Conservation (phyloP, 768 basidiomycete species). For the Mycena galericulata region DNA sequence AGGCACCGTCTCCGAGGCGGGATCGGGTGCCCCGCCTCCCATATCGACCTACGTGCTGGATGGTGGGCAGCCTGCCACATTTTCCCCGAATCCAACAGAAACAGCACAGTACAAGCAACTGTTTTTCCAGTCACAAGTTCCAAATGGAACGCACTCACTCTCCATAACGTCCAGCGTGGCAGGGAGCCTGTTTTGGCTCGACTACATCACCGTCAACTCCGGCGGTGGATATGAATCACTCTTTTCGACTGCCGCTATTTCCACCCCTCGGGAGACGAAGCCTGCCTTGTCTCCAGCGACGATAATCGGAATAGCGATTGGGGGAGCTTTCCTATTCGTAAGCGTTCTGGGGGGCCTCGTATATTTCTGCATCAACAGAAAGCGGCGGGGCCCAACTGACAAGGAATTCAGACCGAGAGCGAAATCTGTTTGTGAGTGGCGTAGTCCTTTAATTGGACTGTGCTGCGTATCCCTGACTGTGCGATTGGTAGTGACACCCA, state of each 20-base stretch:
- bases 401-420: background rate
- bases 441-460: no score
- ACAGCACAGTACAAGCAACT: background rate
- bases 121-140: background rate
- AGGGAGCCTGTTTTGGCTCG: background rate
- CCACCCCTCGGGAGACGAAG: background rate
- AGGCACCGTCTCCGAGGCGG: background rate
- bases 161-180: background rate
- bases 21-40: background rate
- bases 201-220: background rate
- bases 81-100: background rate
- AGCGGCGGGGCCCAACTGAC: background rate
- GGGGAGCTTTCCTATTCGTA: background rate
- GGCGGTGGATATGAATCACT: background rate
- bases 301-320: slow-evolving; percentile 3
- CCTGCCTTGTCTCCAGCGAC: background rate
- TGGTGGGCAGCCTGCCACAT: background rate
- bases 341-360: background rate
- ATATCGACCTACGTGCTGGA: background rate
- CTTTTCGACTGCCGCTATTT: background rate
- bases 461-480: background rate
- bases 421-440: background rate
- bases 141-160: background rate
- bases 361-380: background rate
- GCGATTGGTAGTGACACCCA: background rate